phyloP scores from a whole-genome alignment of 192 early-diverging fungal genomes.

The Phycomyces nitens region DNA sequence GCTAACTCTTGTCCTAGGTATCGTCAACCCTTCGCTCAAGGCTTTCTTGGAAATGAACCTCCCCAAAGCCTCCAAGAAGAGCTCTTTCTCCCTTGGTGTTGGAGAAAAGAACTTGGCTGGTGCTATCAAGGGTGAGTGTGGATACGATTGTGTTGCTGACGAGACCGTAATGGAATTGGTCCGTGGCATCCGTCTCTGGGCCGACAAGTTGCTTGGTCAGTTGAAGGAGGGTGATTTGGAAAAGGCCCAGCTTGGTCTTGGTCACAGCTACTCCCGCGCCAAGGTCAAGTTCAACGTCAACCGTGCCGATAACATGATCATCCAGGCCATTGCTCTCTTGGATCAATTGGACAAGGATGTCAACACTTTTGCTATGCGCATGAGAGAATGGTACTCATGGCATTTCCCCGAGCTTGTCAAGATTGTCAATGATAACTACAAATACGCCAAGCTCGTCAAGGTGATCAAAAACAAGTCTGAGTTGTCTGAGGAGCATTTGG shows the following conservation, averaged over 20 bases:
- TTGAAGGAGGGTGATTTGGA: conserved; percentile 92
- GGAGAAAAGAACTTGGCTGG: conserved; percentile 81
- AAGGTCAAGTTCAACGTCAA: conserved; percentile 99
- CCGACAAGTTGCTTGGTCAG: conserved; percentile 82
- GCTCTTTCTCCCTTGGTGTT: conserved; percentile 77
- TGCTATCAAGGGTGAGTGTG: conserved; percentile 72
- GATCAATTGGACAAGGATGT: conserved; percentile 99
- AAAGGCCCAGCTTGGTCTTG: conserved; percentile 93
- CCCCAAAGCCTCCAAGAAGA: conserved; percentile 74
- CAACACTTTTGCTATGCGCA: conserved; percentile 96
- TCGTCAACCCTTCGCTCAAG: conserved; percentile 84
- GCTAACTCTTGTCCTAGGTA: too few species aligned
- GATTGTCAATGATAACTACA: conserved; percentile 90
- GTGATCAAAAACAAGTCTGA: conserved; percentile 91
- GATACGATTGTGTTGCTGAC: conserved; percentile 74
- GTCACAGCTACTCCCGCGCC: conserved; percentile 96
- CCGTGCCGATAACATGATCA: conserved; percentile 95
- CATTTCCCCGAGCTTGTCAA: conserved; percentile 99
- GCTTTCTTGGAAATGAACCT: conserved; percentile 95
- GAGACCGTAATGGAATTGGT: conserved; percentile 86
- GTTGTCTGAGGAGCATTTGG: conserved; percentile 72
- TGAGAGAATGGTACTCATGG: conserved; percentile 99
- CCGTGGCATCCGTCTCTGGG: conserved; percentile 91
- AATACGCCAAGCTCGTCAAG: conserved; percentile 87
- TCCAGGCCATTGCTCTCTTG: conserved; percentile 88